phyloP scores from a whole-genome alignment of 352 stramenopile genomes.

The Pythium aquatile region DNA sequence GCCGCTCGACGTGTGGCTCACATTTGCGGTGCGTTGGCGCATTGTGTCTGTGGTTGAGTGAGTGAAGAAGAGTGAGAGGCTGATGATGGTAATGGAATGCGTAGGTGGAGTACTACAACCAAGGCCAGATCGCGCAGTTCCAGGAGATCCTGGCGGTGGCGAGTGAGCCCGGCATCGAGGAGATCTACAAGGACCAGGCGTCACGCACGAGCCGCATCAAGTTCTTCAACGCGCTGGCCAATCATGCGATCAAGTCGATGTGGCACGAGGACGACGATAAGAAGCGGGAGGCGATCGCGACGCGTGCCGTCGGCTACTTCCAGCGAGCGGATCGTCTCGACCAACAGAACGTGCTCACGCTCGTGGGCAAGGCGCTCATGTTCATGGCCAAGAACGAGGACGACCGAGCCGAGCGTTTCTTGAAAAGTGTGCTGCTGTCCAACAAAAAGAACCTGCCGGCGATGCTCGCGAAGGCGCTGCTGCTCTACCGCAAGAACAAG shows the following conservation, averaged over 20 bases:
- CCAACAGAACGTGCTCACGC: slow-evolving; percentile 87
- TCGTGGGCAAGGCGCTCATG: slow-evolving; percentile 91
- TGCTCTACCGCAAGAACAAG: slow-evolving; percentile 88
- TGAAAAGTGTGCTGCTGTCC: slow-evolving; percentile 90
- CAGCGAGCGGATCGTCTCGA: slow-evolving; percentile 86
- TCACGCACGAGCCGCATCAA: slow-evolving; percentile 87
- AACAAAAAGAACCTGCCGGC: slow-evolving; percentile 88
- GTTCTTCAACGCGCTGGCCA: slow-evolving; percentile 86
- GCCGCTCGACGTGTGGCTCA: slow-evolving; percentile 89
- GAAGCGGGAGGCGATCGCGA: slow-evolving; percentile 75
- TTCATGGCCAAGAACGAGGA: slow-evolving; percentile 93
- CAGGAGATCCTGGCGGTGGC: slow-evolving; percentile 84
- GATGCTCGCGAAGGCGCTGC: slow-evolving; percentile 81
- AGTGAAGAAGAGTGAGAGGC: no score
- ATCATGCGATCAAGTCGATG: slow-evolving; percentile 85
- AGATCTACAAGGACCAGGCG: slow-evolving; percentile 87
- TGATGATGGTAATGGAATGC: slow-evolving; percentile 1
- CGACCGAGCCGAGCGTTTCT: slow-evolving; percentile 88
- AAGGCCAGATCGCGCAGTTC: slow-evolving; percentile 76
- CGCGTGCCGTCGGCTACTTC: slow-evolving; percentile 83
- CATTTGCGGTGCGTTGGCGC: slow-evolving; percentile 72
- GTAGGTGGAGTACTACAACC: slow-evolving; percentile 88
- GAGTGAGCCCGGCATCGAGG: slow-evolving; percentile 80
- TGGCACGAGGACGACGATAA: slow-evolving; percentile 90
- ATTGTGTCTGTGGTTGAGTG: no score